Evolutionary conservation across 768 basidiomycete species (phyloP).

Genomic region (Xerocomus potaroensis): DNA sequence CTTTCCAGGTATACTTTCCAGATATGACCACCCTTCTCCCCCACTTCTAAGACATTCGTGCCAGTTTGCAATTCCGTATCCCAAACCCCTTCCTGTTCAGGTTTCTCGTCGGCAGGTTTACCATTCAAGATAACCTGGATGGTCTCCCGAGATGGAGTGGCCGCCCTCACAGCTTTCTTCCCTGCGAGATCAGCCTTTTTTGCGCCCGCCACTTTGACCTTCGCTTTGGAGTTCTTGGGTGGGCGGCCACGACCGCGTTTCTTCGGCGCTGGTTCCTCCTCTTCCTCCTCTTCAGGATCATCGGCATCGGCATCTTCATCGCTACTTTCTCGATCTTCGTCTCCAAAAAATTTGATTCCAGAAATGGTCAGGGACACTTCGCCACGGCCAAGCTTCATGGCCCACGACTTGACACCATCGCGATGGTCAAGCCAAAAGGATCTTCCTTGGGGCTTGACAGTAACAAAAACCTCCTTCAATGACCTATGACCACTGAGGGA

Average conservation of each 20-base stretch:
- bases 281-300: slow-evolving; percentile 44
- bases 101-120: slow-evolving; percentile 40
- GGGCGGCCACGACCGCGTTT: slow-evolving; percentile 40
- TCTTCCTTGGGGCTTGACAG: slow-evolving; percentile 57
- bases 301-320: slow-evolving; percentile 47
- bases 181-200: slow-evolving; percentile 34
- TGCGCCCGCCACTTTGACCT: slow-evolving; percentile 29
- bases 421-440: slow-evolving; percentile 54
- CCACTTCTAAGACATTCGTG: slow-evolving; percentile 62
- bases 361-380: slow-evolving; percentile 56
- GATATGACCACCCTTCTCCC: slow-evolving; percentile 61
- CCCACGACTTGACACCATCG: slow-evolving; percentile 75
- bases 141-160: slow-evolving; percentile 37
- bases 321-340: slow-evolving; percentile 57
- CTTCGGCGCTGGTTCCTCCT: slow-evolving; percentile 34
- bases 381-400: slow-evolving; percentile 51
- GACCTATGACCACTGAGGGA: slow-evolving; percentile 37
- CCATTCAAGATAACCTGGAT: slow-evolving; percentile 67
- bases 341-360: slow-evolving; percentile 50
- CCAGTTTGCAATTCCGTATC: slow-evolving; percentile 56
- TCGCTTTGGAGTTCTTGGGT: slow-evolving; percentile 31
- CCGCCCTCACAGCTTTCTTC: slow-evolving; percentile 44
- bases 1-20: slow-evolving; percentile 71
- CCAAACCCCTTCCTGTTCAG: slow-evolving; percentile 54
- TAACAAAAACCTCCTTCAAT: slow-evolving; percentile 50